These are phyloP conservation scores for Hyphopichia wangnamkhiaoensis DNA, from an alignment of 1,139 yeast species.

Conservation along the genomic window DNA sequence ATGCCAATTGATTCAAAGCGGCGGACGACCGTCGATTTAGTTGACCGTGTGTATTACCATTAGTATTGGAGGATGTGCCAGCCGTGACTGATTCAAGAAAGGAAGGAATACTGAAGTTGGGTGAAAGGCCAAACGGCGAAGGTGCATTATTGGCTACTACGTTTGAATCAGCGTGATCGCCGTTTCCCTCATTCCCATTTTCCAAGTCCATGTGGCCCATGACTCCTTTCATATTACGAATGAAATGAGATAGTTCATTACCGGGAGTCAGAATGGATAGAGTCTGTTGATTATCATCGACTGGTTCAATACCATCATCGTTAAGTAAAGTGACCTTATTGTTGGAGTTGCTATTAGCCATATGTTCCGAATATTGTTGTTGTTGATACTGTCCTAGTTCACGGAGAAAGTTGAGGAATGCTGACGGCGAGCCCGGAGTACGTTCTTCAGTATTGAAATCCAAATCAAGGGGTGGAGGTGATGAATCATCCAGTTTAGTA, in stretches of 20 bases:
- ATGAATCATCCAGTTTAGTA: conserved; percentile 3
- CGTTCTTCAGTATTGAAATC: conserved; percentile 6
- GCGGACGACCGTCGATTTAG: conserved; percentile 6
- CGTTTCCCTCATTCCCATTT: background rate
- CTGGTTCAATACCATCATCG: too few species aligned
- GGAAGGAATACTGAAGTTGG: conserved; percentile 2
- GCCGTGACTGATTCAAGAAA: background rate
- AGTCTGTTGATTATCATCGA: too few species aligned
- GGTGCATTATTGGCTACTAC: background rate
- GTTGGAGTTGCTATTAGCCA: background rate
- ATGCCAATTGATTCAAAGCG: conserved; percentile 16
- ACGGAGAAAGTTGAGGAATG: conserved; percentile 20
- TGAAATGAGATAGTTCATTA: background rate
- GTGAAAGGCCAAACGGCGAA: conserved; percentile 1
- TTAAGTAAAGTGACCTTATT: too few species aligned
- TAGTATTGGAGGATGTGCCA: background rate
- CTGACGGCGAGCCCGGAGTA: conserved; percentile 16
- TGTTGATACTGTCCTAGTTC: conserved; percentile 18
- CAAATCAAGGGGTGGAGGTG: conserved; percentile 12
- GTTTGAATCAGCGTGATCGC: background rate
- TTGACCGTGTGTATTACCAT: background rate
- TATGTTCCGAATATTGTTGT: background rate
- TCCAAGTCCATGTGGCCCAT: background rate
- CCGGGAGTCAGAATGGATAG: background rate
- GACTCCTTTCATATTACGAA: background rate